Base-by-base conservation (phyloP, 2,329 filamentous ascomycete species). In the Ilyonectria sp. region DNA sequence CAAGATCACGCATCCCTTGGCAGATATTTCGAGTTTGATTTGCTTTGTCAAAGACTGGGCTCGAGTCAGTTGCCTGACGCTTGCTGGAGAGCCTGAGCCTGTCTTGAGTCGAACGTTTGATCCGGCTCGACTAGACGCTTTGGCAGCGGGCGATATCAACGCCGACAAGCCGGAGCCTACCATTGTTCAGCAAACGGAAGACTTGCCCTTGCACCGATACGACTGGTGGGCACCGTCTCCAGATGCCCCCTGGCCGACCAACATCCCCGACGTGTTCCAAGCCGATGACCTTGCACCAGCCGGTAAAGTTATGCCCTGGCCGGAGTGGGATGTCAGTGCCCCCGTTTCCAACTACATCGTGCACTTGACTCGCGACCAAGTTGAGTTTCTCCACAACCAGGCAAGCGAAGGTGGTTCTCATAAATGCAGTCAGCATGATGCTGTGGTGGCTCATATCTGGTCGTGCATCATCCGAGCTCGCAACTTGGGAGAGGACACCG, bases 401-500 rank as follows among this genome's bases (percentile, higher is more conserved):
- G 63, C 29, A 8, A 69, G 60, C 0, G 2, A 56, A 0, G 11
- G 21, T 2, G 47, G 52, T 0, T 19, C 53, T 0, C 40, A 62
- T 10, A 72, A 44, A 8, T 31, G 72, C 1, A 76, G 75, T 10
- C 70, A 65, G 0, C 75, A 76, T 4, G 75, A 77, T 62, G 69
- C 72, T 6, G 52, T 75, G 7, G 21, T 77, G 1, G 72, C 65
- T 2, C 73, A 77, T n/a, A 64, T 75, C 1, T 77, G 75, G 75
- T 75, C 72, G 0, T 75, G 73, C 26, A 72, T 77, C 8, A 44
- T 65, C 11, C 75, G 74, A 6, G 72, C 74, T n/a, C 71, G 75
- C 0, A 35, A 63, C 0, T 33, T 72, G 0, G 4, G 55, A 15
- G 29, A 66, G 0, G 69, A 74, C 6, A 9, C 23, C 3, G 46